Evolutionary conservation across 306 rosid species (phyloP).

Genomic region (Trifolium repens): DNA sequence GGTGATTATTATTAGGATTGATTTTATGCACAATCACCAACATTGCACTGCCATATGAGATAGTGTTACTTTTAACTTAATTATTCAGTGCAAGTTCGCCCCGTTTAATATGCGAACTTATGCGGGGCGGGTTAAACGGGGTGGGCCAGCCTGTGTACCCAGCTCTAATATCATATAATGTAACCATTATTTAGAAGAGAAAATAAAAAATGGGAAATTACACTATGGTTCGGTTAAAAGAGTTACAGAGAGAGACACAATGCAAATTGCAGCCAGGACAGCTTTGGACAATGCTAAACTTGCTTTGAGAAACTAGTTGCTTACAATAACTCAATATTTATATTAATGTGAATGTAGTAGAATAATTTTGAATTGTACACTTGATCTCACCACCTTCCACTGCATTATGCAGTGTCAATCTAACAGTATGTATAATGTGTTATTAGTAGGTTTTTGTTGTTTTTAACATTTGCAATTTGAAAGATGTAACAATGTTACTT

Average conservation of each 20-base stretch:
- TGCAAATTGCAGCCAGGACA: conserved; percentile 31
- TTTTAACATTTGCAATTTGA: not conserved
- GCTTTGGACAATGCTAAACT: conserved; percentile 39
- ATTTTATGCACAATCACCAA: too few relatives aligned
- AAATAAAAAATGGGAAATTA: too few relatives aligned
- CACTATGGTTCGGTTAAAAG: not conserved
- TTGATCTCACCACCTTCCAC: not conserved
- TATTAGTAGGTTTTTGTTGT: not conserved
- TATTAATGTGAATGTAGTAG: conserved; percentile 6
- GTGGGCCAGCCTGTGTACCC: too few relatives aligned
- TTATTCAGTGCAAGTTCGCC: too few relatives aligned
- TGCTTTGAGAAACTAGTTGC: conserved; percentile 24
- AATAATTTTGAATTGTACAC: not conserved
- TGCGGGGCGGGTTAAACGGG: too few relatives aligned
- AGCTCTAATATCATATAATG: too few relatives aligned
- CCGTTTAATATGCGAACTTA: too few relatives aligned
- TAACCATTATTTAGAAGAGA: too few relatives aligned
- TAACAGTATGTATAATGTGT: not conserved
- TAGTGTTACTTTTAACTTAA: too few relatives aligned
- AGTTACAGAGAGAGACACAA: conserved; percentile 7
- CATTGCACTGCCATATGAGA: too few relatives aligned
- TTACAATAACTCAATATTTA: not conserved
- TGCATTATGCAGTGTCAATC: not conserved
- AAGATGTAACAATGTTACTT: not conserved
- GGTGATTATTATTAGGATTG: too few relatives aligned